Base-by-base conservation (phyloP, 163 green algal genomes). In the Chlamydomonas reinhardtii region DNA sequence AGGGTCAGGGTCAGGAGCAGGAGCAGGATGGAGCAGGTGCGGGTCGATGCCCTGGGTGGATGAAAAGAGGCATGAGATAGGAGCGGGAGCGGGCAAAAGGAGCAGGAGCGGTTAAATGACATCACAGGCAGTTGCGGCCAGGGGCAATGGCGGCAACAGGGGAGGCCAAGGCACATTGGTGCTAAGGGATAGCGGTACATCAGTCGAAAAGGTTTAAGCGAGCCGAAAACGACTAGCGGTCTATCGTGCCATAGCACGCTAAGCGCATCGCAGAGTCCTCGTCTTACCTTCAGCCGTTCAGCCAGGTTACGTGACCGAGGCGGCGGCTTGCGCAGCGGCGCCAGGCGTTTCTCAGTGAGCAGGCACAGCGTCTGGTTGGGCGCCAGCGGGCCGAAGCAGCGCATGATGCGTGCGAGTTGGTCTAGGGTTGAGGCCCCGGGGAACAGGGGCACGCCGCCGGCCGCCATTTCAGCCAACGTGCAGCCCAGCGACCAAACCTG, bases 401-500 rank as follows among this genome's bases (percentile, higher is more conserved):
- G 61, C 52, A 89, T 76, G 39, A 70, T 89, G 62, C 88, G 76
- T 3, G 37, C 83, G 43, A 91, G 76, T 82, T 91, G 88, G 65
- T 91, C 88, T 12, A 85, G 37, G 17, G 37, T 85, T 32, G 52
- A 76, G 52, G 24, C 16, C 8, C 74, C 88, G 32, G 88, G 88
- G 52, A 91, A 87, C 39, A 91, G 73, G 19, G 88, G 76, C 48
- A 56, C 48, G 12, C 78, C 75, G 3, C 76, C 76, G 6, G 65
- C 75, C 14, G 61, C 69, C 76, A 91, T 75, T 76, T 91, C 88
- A 74, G 76, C 82, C 71, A 91, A 24, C 76, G 75, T 83, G 62
- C 59, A 54, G 54, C 96, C 96, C 48, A 98, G 91, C 22, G 89
- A 94, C 96, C 96, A 98, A 56, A 98, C 85, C 70, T 75, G 70